Evolutionary conservation across 345 rosid species (phyloP).

Genomic region (Melaleuca quinquenervia): DNA sequence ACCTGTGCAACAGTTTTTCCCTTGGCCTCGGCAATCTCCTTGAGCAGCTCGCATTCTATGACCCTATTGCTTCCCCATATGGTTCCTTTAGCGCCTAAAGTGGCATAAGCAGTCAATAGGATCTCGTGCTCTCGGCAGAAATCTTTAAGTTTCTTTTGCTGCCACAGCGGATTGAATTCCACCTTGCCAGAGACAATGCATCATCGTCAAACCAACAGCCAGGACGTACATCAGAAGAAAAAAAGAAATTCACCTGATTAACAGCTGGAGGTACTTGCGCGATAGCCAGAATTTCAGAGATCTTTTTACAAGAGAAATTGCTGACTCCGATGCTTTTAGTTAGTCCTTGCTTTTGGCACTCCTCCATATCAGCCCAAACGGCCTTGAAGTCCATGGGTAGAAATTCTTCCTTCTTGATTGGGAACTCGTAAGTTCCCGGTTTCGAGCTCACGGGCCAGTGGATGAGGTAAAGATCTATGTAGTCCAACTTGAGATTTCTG

Average conservation of each 20-base stretch:
- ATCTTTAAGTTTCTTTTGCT: conserved; percentile 55
- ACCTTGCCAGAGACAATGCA: conserved; percentile 46
- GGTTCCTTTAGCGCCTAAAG: conserved; percentile 58
- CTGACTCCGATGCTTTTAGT: conserved; percentile 75
- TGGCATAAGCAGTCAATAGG: conserved; percentile 50
- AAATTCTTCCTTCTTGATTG: conserved; percentile 56
- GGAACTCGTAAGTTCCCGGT: conserved; percentile 50
- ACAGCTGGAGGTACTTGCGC: conserved; percentile 67
- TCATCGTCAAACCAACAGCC: not conserved
- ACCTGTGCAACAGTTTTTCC: conserved; percentile 80
- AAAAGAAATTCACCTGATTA: conserved; percentile 44
- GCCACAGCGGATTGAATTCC: conserved; percentile 85
- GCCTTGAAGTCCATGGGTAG: conserved; percentile 45
- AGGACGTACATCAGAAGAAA: not conserved
- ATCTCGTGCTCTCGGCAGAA: conserved; percentile 45
- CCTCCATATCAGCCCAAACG: conserved; percentile 79
- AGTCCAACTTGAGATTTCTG: conserved; percentile 65
- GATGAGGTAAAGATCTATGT: conserved; percentile 58
- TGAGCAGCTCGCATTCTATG: conserved; percentile 51
- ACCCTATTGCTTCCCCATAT: conserved; percentile 65
- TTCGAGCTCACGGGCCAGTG: conserved; percentile 87
- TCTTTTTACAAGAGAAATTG: conserved; percentile 74
- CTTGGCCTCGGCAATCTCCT: conserved; percentile 49
- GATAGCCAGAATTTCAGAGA: conserved; percentile 36
- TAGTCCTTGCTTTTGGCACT: conserved; percentile 52